Conservation (phyloP, 2,329 filamentous ascomycete genomes). For the Alternaria rosae region DNA sequence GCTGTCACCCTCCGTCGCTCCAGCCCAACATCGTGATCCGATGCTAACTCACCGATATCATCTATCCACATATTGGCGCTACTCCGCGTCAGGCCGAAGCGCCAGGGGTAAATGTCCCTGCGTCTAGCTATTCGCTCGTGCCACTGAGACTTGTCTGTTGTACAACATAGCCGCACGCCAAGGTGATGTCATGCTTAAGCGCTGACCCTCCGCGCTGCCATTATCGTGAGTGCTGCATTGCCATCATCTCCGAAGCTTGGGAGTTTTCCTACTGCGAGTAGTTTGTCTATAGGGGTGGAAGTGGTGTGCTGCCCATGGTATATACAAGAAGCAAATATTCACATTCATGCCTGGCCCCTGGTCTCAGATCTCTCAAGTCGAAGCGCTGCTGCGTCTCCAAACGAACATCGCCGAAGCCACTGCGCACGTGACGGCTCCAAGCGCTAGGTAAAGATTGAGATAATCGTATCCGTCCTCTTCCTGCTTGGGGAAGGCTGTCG, state of each 20-base stretch:
- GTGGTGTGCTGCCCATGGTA: not conserved
- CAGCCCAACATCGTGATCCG: not conserved
- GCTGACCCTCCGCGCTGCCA: conserved; percentile 1
- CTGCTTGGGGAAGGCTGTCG: conserved; percentile 84
- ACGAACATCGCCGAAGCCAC: conserved; percentile 66
- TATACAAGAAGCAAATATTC: conserved; percentile 4
- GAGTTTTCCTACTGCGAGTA: not conserved
- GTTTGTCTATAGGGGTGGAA: not conserved
- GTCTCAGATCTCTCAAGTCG: conserved; percentile 2
- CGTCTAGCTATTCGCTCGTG: conserved; percentile 15
- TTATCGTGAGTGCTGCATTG: not conserved
- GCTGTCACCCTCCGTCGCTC: not conserved
- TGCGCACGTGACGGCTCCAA: conserved; percentile 73
- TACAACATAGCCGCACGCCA: conserved; percentile 8
- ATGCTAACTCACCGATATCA: conserved; percentile 4
- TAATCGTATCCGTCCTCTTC: conserved; percentile 83
- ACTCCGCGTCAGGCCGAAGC: not conserved
- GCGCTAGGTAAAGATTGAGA: conserved; percentile 83
- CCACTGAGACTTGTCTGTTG: not conserved
- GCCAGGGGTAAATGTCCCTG: conserved; percentile 15
- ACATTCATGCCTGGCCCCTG: not conserved
- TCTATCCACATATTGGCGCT: conserved; percentile 10
- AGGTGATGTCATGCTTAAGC: conserved; percentile 20
- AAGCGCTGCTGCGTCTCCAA: conserved; percentile 59
- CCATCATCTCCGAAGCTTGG: not conserved